Conservation (phyloP, 345 rosid genomes). For the Firmiana major region DNA sequence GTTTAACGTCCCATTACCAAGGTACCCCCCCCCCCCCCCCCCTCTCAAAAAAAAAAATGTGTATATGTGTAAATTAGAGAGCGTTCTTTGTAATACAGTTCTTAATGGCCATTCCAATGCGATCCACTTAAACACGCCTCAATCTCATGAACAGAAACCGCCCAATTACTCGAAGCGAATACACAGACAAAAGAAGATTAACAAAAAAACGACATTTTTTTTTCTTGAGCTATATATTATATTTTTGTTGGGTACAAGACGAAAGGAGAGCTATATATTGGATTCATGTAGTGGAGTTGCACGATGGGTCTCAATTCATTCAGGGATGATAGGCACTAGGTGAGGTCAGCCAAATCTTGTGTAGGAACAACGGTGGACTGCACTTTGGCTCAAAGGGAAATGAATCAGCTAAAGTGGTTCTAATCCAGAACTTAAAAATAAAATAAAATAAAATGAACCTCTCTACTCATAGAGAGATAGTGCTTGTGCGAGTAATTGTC, state of each 20-base stretch:
- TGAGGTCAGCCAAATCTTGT: neutral
- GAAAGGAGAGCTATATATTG: neutral
- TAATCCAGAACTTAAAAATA: neutral
- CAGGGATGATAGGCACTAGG: neutral
- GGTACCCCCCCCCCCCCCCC: no score
- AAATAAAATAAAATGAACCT: no score
- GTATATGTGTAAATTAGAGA: no score
- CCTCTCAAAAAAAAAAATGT: no score
- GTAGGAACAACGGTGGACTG: neutral
- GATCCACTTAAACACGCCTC: no score
- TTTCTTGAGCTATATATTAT: neutral
- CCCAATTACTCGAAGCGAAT: neutral
- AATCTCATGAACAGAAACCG: neutral
- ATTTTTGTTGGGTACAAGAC: no score
- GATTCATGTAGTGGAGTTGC: neutral
- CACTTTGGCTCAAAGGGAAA: neutral
- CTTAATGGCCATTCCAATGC: no score
- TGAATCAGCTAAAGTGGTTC: neutral
- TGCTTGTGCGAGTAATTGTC: neutral
- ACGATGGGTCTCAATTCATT: neutral
- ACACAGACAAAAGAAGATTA: neutral
- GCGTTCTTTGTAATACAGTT: no score
- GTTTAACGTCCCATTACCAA: no score
- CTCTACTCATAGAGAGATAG: neutral
- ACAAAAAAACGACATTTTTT: no score